Evolutionary conservation across 2,329 filamentous ascomycete genomes (phyloP), one percentile per base, ranked within the genome.

Genomic region (Aspergillus transmontanensis): DNA sequence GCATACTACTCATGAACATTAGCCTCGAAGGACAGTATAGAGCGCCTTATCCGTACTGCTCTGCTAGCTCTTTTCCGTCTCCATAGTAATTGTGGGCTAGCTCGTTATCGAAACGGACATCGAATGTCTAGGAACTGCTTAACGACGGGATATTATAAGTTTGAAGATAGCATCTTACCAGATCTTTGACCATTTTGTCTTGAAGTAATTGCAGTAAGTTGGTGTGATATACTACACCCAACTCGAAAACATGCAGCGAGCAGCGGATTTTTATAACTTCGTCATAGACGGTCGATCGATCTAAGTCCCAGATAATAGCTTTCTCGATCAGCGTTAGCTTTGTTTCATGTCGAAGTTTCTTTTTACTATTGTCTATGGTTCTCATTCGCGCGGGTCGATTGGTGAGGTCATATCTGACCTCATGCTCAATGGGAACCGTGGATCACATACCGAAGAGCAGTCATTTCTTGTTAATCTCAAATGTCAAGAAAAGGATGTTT

Each of bases 81-180:
- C 68, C 66, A n/a, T 67, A 69, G 34, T 63, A 66, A 0, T 64
- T 19, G 46, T 69, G 64, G 4, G 65, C 65, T 19, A 66, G 58
- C 43, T 69, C 66, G 58, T 69, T 64, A 39, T 64, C 58, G 56
- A 66, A 69, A 53, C 64, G 64, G 58, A 69, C 14, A 23, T 69
- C 65, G 21, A 69, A 69, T 5, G 63, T 66, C 68, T 69, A 23
- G 6, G 12, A 9, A 9, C 21, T 23, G 11, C 6, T 48, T 16
- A 48, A 14, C 16, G 3, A 9, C 3, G 3, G 12, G 23, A 26
- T 41, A n/a, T 3, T 7, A 21, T 39, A 30, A 2, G 11, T 7
- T 10, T 3, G 11, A 58, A n/a, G 10, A 4, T 50, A 2, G 19
- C 1, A 10, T n/a, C 28, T 21, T n/a, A 51, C 48, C 9, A 59